phyloP scores from a whole-genome alignment of 2,329 filamentous ascomycete genomes.

The Venturiaceae sp. region DNA sequence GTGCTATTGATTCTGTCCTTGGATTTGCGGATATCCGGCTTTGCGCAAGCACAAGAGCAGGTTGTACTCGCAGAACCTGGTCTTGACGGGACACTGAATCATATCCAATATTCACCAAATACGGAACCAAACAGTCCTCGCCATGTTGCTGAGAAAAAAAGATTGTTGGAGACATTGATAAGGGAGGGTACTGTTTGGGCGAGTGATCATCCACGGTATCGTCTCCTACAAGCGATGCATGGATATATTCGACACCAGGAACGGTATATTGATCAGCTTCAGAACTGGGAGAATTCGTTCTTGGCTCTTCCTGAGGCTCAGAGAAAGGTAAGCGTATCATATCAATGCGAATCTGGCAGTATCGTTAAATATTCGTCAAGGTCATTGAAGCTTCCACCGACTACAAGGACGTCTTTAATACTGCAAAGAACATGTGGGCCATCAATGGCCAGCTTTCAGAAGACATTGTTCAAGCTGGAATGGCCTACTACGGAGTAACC shows the following conservation, averaged over 20 bases:
- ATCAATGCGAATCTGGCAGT: background rate
- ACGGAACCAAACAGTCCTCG: background rate
- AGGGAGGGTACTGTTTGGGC: background rate
- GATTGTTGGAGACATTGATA: background rate
- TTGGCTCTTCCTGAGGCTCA: background rate
- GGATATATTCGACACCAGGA: background rate
- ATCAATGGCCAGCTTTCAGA: background rate
- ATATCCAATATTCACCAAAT: background rate
- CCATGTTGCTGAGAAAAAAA: background rate
- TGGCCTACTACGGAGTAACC: background rate
- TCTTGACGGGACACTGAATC: background rate
- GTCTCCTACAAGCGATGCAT: background rate
- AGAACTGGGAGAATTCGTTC: constrained; percentile 1
- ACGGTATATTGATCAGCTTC: background rate
- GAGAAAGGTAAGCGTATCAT: background rate
- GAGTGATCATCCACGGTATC: background rate
- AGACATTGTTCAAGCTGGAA: background rate
- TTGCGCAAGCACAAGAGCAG: background rate
- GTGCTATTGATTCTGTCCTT: background rate
- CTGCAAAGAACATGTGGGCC: background rate
- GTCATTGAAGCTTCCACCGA: background rate
- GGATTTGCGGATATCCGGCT: background rate
- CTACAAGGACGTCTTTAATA: constrained; percentile 2
- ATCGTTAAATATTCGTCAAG: background rate
- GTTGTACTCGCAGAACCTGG: background rate